These are phyloP conservation scores for Saccharomycopsis amapae DNA, from an alignment of 805 yeast species.

Conservation along the genomic window DNA sequence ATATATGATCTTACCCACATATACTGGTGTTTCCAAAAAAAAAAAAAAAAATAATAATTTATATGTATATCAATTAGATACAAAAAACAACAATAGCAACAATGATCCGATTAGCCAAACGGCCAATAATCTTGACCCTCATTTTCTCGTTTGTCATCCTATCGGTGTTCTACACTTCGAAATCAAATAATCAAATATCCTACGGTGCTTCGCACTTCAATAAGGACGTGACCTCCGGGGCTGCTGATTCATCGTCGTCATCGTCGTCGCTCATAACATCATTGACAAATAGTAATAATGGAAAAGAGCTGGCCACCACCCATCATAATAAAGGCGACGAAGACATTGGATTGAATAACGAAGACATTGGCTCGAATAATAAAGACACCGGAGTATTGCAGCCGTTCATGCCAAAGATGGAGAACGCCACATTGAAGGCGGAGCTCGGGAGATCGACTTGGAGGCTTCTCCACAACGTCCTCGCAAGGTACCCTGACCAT, in stretches of 20 bases:
- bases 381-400: slow-evolving; percentile 8
- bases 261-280: too few species aligned
- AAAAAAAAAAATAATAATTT: too few species aligned
- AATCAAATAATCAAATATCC: slow-evolving; percentile 15
- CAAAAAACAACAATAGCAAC: neutral
- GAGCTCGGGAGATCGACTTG: slow-evolving; percentile 89
- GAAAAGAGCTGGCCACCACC: too few species aligned
- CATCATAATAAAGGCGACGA: neutral
- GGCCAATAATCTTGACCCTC: slow-evolving; percentile 11
- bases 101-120: slow-evolving; percentile 3
- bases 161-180: slow-evolving; percentile 18
- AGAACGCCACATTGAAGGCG: slow-evolving; percentile 61
- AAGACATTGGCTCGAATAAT: neutral
- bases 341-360: neutral
- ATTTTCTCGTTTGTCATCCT: slow-evolving; percentile 11
- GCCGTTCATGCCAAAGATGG: slow-evolving; percentile 92
- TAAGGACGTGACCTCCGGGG: neutral
- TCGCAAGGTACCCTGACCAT: slow-evolving; percentile 84
- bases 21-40: too few species aligned
- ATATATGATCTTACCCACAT: too few species aligned
- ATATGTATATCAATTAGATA: too few species aligned
- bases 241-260: neutral
- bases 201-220: too few species aligned
- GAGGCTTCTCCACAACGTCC: slow-evolving; percentile 82
- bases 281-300: too few species aligned